Evolutionary conservation across 2,329 filamentous ascomycete genomes (phyloP).

Genomic region (Fusarium sp.): DNA sequence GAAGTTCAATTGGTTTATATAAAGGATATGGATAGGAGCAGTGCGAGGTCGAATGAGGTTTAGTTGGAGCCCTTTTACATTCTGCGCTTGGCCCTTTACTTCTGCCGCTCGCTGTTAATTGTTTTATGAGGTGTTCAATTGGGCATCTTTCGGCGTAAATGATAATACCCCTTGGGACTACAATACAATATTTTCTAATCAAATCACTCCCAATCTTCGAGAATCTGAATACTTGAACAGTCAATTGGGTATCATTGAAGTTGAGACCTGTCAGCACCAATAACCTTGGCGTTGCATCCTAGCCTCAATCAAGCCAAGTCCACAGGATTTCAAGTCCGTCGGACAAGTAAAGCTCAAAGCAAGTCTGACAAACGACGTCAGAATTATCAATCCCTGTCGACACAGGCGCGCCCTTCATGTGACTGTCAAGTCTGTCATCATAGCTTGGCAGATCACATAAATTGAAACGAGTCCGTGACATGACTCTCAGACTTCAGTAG

Average conservation of each 20-base stretch:
- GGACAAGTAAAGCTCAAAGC: background rate
- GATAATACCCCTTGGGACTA: background rate
- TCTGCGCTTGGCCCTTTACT: background rate
- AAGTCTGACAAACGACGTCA: background rate
- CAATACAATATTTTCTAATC: background rate
- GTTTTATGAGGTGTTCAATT: background rate
- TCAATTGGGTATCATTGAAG: no score
- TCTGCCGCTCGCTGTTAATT: background rate
- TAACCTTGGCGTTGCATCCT: background rate
- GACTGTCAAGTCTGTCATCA: no score
- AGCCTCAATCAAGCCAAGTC: background rate
- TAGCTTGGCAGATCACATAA: background rate
- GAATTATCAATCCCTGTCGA: background rate
- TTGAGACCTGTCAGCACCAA: background rate
- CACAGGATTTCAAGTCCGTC: background rate
- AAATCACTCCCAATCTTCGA: background rate
- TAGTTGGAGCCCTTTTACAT: background rate
- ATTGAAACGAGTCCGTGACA: background rate
- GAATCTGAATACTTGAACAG: no score
- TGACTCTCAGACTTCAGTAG: background rate
- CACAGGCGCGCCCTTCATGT: background rate
- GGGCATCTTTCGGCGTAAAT: background rate
- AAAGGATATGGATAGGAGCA: slow-evolving; percentile 42
- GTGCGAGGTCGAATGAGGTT: slow-evolving; percentile 7
- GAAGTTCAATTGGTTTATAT: slow-evolving; percentile 49